Conservation (phyloP, 177 flowering plant genomes). For the Tripterygium wilfordii region DNA sequence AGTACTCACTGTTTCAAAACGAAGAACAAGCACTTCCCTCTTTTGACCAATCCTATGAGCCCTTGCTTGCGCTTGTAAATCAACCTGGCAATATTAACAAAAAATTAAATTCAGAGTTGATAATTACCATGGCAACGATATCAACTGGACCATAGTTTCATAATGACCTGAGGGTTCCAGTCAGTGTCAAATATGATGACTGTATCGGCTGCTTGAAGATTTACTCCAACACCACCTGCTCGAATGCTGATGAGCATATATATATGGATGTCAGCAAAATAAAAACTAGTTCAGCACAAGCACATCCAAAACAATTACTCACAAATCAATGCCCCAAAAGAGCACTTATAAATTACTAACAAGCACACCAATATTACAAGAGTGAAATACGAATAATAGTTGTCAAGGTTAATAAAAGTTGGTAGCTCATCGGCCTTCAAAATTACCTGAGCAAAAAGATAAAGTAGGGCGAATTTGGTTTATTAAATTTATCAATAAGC, state of each 20-base stretch:
- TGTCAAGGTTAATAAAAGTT: too few relatives aligned
- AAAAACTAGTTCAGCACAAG: conserved; percentile 1
- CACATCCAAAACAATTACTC: background rate
- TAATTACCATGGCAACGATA: background rate
- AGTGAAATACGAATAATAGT: too few relatives aligned
- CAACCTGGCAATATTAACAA: conserved; percentile 52
- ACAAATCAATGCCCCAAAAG: background rate
- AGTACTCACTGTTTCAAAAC: conserved; percentile 79
- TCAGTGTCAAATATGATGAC: conserved; percentile 98
- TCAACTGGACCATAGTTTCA: conserved; percentile 3
- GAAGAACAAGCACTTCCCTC: conserved; percentile 97
- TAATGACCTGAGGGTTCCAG: conserved; percentile 98
- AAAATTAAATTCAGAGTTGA: conserved; percentile 5
- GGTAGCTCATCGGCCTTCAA: too few relatives aligned
- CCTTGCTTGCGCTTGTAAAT: conserved; percentile 99
- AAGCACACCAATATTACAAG: background rate
- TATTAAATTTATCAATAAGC: conserved; percentile 81
- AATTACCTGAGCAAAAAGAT: conserved; percentile 87
- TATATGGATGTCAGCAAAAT: conserved; percentile 10
- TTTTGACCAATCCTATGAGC: conserved; percentile 99
- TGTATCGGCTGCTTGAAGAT: conserved; percentile 99
- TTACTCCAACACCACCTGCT: conserved; percentile 99
- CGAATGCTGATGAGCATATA: conserved; percentile 66
- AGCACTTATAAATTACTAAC: background rate
- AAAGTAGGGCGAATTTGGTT: conserved; percentile 71